Conservation (phyloP, 208 protist genomes). For the Leishmania turanica region DNA sequence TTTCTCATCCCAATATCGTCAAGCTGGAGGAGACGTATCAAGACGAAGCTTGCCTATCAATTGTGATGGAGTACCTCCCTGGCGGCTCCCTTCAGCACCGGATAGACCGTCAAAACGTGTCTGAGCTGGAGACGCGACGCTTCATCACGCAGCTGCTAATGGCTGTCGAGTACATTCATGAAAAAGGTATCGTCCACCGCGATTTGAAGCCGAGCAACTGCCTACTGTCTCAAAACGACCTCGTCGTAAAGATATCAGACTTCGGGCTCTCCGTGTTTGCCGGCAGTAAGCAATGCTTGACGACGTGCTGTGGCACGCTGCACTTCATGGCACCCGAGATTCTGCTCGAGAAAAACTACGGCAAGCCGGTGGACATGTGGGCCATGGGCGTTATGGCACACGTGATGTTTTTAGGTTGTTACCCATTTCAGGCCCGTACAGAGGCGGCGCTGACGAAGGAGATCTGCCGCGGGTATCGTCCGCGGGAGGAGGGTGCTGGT, state of each 20-base stretch:
- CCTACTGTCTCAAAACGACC: slow-evolving; percentile 70
- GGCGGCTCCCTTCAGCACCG: slow-evolving; percentile 71
- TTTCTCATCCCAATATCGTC: slow-evolving; percentile 93
- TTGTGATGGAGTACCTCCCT: slow-evolving; percentile 93
- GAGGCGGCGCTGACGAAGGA: slow-evolving; percentile 39
- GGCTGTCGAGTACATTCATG: slow-evolving; percentile 91
- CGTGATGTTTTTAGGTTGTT: slow-evolving; percentile 76
- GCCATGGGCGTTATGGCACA: slow-evolving; percentile 90
- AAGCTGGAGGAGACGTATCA: slow-evolving; percentile 88
- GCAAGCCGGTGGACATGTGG: slow-evolving; percentile 94
- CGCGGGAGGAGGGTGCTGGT: neutral
- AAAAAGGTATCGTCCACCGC: slow-evolving; percentile 90
- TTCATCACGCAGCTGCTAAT: slow-evolving; percentile 83
- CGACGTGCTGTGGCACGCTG: slow-evolving; percentile 86
- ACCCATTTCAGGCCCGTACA: slow-evolving; percentile 71
- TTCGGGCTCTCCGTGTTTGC: slow-evolving; percentile 91
- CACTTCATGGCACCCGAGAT: slow-evolving; percentile 93
- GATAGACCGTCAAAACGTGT: slow-evolving; percentile 32
- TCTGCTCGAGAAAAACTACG: slow-evolving; percentile 79
- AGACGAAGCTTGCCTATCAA: slow-evolving; percentile 75
- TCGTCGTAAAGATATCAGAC: slow-evolving; percentile 89
- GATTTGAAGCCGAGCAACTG: slow-evolving; percentile 94
- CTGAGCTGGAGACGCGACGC: slow-evolving; percentile 52
- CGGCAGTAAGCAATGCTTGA: slow-evolving; percentile 77
- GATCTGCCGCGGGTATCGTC: slow-evolving; percentile 48